phyloP scores from a whole-genome alignment of 1,284 basidiomycete species.

The Wolfiporia cocos region DNA sequence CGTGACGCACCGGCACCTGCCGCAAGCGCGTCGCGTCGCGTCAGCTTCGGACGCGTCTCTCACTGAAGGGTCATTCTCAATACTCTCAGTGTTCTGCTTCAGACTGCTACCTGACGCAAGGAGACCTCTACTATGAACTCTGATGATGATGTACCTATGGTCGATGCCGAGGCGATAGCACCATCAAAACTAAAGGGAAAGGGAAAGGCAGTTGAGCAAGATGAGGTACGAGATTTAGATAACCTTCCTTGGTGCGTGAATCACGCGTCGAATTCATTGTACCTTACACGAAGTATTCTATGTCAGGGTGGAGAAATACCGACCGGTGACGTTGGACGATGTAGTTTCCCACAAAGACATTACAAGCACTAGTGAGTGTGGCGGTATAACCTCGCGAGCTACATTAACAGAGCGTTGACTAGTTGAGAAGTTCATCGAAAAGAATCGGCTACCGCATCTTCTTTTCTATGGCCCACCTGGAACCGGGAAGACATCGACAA shows the following conservation, averaged over 20 bases:
- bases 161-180: slow-evolving; percentile 39
- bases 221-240: slow-evolving; percentile 44
- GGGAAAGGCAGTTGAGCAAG: slow-evolving; percentile 47
- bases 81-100: too few relatives aligned
- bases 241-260: slow-evolving; percentile 64
- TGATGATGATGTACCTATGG: slow-evolving; percentile 49
- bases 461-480: slow-evolving; percentile 98
- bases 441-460: slow-evolving; percentile 91
- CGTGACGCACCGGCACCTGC: slow-evolving; percentile 8
- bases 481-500: slow-evolving; percentile 97
- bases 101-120: too few relatives aligned
- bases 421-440: slow-evolving; percentile 97
- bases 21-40: slow-evolving; percentile 17
- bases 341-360: slow-evolving; percentile 95
- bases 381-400: too few relatives aligned
- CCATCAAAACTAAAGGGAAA: slow-evolving; percentile 50
- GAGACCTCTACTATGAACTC: slow-evolving; percentile 38
- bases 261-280: neutral
- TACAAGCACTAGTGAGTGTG: slow-evolving; percentile 83
- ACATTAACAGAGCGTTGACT: too few relatives aligned
- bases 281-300: slow-evolving; percentile 1
- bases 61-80: too few relatives aligned
- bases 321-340: slow-evolving; percentile 83
- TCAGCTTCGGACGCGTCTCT: slow-evolving; percentile 9
- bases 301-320: slow-evolving; percentile 91